Conservation (phyloP, 352 stramenopile genomes). For the Blastocystis sp. region DNA sequence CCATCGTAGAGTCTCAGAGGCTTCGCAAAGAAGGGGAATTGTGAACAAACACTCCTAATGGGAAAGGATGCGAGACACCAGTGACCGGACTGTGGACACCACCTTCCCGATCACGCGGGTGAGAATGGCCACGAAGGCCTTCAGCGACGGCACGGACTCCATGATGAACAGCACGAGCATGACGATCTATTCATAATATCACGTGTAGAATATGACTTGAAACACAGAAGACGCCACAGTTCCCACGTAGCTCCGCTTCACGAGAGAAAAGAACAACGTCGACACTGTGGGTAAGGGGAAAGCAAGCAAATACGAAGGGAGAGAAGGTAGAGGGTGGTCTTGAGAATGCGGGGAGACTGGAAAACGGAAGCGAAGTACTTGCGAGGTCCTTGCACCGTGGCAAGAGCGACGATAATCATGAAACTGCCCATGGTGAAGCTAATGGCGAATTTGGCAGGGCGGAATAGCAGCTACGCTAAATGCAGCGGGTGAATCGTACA, state of each 20-base stretch:
- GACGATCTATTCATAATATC: not conserved
- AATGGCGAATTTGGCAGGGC: constrained; percentile 26
- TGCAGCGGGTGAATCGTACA: not conserved
- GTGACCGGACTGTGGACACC: not conserved
- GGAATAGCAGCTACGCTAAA: constrained; percentile 3
- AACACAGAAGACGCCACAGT: constrained; percentile 1
- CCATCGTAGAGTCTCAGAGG: not conserved
- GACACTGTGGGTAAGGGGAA: not conserved
- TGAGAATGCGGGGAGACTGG: not conserved
- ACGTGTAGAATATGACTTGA: not conserved
- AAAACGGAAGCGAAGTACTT: not conserved
- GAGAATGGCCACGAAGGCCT: not conserved
- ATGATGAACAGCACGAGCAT: not conserved
- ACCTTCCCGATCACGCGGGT: not conserved
- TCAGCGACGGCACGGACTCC: not conserved
- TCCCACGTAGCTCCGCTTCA: not conserved
- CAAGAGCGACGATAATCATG: constrained; percentile 21
- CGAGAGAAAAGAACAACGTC: not conserved
- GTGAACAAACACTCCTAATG: not conserved
- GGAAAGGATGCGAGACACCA: not conserved
- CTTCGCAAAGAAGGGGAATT: not conserved
- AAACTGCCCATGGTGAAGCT: constrained; percentile 40
- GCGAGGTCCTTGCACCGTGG: not conserved
- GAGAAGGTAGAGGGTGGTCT: not conserved
- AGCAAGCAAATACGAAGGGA: not conserved